Percentiles rank a stretch among this genome's conserved stretches.
Evolutionary conservation across 495 filamentous ascomycete species (phyloP).

Genomic region (Talaromyces proteolyticus): DNA sequence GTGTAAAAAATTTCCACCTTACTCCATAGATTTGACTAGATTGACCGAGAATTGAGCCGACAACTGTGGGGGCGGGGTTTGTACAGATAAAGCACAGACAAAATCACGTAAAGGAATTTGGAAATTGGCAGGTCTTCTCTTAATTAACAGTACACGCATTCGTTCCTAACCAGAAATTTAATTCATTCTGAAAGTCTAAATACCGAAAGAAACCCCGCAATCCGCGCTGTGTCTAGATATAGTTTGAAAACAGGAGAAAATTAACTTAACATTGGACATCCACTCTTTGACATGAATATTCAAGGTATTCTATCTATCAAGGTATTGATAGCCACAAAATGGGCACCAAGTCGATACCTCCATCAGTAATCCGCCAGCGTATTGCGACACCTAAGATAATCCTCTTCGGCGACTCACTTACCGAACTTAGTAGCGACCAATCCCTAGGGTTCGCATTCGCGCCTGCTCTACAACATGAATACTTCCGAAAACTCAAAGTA

Average conservation of each 20-base stretch:
- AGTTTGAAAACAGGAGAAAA: no score
- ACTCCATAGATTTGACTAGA: no score
- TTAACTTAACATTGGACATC: no score
- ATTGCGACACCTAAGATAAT: conserved; percentile 32
- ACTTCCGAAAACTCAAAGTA: not conserved
- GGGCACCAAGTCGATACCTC: not conserved
- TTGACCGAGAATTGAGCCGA: not conserved
- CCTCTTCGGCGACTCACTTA: conserved; percentile 78
- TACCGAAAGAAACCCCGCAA: no score
- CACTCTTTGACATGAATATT: no score
- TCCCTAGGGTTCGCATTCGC: conserved; percentile 63
- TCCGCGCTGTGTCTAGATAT: no score
- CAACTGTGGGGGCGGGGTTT: not conserved
- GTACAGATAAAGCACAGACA: not conserved
- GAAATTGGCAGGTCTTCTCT: no score
- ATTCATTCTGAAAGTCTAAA: no score
- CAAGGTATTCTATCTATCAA: no score
- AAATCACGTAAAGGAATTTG: not conserved
- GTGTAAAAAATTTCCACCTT: no score
- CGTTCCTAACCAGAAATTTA: no score
- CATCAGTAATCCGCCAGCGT: not conserved
- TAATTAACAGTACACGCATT: no score
- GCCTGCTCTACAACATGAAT: conserved; percentile 58
- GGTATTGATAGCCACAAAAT: not conserved
- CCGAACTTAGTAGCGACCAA: conserved; percentile 53